Base-by-base conservation (phyloP, 345 rosid species). In the Anacardium occidentale region DNA sequence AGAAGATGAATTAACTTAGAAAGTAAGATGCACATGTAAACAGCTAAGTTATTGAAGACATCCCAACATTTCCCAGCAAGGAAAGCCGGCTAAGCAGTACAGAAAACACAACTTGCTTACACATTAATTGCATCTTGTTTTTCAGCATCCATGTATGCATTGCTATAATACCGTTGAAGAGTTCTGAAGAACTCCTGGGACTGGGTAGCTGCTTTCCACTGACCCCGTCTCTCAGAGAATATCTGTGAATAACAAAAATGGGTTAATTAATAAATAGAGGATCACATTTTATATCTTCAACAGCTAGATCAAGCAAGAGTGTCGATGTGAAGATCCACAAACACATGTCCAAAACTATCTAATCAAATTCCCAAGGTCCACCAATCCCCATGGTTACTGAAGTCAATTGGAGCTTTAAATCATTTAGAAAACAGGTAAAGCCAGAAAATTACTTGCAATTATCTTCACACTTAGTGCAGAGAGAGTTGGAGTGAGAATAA, bases 101-200 rank as follows among this genome's bases (percentile, higher is more conserved):
- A 61, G 60, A 77, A 69, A 68, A 53, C 40, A 42, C 67, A 68
- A 75, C 81, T 60, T 73, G 76, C 85, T 86, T 87, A 95, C 99
- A 92, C 69, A 77, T 95, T 86, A 66, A 95, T 92, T 40, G 99
- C 99, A 74, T 91, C 93, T 80, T 95, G 98, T 76, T 92, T 92
- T 78, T 88, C 91, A 10, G 91, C 87, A 80, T 95, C 99, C 98
- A 92, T 88, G 78, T 95, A 95, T 63, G 97, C 91, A 70, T 95
- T 95, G 86, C 84, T 95, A 75, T 95, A 92, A 76, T 95, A 92
- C 42, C 99, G 91, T 75, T 95, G 98, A 70, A 95, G 88, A 72
- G 97, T 91, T 82, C 97, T 87, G 79, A 95, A 92, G 82, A 95
- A 95, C 83, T 95, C 99, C 80, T 93, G 98, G 54, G 99, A 95